Evolutionary conservation across 768 basidiomycete species (phyloP), one percentile per base, ranked within the genome.

Genomic region (Cystobasidiopsis lactophilus): DNA sequence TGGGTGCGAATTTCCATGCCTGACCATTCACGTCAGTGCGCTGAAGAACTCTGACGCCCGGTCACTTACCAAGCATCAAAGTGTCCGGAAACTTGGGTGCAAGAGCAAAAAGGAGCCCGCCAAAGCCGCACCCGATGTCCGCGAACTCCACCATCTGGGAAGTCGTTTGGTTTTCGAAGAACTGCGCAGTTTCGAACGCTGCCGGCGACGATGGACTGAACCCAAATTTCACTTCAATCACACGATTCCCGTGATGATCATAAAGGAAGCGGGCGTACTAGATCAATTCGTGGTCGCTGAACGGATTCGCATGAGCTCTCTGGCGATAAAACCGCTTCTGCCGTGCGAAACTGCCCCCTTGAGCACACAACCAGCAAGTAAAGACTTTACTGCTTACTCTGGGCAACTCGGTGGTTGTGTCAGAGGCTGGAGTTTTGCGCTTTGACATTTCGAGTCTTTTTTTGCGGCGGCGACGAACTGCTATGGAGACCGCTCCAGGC

Each of bases 81-180:
- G 77, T 82, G 58, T 91, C 79, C 5, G 93, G 93, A 63, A 82
- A 93, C 35, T 85, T 69, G 5, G 88, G 86, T 0, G 88, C 85
- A 16, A 98, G 76, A 3, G 82, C 69, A 58, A 89, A 81, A 55
- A 91, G 71, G 38, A 98, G 75, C 16, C 93, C 93, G 14, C 93
- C 93, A 62, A 96, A 98, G 40, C 93, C 93, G 66, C 93, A 98
- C 0, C 93, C 93, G 33, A 98, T 77, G 66, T 98, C 93, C 3
- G 85, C 93, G 63, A 88, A 93, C 67, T 89, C 85, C 41, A 93
- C 89, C 10, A 69, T 68, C 62, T 81, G 81, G 39, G 71, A 37
- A 33, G 71, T 31, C 72, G 65, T 39, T 5, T 21, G 35, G 9
- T 21, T 23, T 35, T 19, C 21, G 27, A 26, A 35, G n/a, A 26